Evolutionary conservation across 192 early-diverging fungal genomes (phyloP).

Genomic region (Piromyces finnis): DNA sequence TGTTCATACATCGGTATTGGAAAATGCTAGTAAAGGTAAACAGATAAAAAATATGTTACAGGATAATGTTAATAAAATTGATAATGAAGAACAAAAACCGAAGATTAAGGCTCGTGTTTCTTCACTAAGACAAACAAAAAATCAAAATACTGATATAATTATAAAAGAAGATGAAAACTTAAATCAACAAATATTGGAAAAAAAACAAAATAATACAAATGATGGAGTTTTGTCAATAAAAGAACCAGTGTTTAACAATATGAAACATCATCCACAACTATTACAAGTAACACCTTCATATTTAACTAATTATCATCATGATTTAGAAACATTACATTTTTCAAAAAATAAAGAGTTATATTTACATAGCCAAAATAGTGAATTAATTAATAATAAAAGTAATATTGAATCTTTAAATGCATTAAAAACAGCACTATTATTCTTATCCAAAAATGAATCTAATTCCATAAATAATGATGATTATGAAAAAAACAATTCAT

Average conservation of each 20-base stretch:
- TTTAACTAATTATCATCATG: not conserved
- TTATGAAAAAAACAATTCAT: no score
- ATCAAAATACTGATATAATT: no score
- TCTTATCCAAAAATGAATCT: not conserved
- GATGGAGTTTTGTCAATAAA: no score
- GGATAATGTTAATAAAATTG: not conserved
- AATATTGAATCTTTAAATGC: not conserved
- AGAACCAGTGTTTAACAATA: not conserved
- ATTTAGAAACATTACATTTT: no score
- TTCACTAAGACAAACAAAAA: not conserved
- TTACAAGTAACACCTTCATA: not conserved
- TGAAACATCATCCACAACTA: not conserved
- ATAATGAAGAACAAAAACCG: not conserved
- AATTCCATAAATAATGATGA: not conserved
- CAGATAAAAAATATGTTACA: no score
- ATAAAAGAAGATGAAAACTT: no score
- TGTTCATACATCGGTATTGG: not conserved
- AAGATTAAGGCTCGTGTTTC: not conserved
- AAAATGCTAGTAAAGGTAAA: not conserved
- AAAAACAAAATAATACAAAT: not conserved
- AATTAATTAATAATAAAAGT: not conserved
- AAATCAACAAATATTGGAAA: no score
- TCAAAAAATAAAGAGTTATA: no score
- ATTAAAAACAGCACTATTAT: not conserved
- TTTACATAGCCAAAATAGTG: no score